Evolutionary conservation across 805 yeast genomes (phyloP).

Genomic region (Yarrowia deformans): DNA sequence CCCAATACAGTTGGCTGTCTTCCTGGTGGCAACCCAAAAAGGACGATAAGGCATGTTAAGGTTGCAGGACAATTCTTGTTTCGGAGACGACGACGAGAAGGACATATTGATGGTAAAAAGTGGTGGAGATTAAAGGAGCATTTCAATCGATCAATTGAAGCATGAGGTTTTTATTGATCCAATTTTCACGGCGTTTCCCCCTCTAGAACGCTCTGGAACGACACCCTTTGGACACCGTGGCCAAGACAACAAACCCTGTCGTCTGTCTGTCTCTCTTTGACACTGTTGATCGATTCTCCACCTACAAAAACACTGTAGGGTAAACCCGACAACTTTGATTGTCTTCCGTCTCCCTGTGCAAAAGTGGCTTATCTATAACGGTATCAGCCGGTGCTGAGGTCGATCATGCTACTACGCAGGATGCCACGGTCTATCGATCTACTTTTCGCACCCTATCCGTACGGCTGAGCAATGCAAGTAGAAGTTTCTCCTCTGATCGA

Average conservation of each 20-base stretch:
- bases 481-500: not conserved
- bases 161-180: too few relatives aligned
- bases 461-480: constrained; percentile 10
- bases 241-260: not conserved
- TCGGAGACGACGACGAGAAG: too few relatives aligned
- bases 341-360: not conserved
- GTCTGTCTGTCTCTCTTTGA: not conserved
- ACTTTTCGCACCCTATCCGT: not conserved
- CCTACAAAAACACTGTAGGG: not conserved
- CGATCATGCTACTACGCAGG: not conserved
- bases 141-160: too few relatives aligned
- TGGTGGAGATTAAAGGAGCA: too few relatives aligned
- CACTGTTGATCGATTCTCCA: not conserved
- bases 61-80: not conserved
- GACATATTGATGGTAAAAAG: too few relatives aligned
- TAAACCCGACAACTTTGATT: not conserved
- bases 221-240: not conserved
- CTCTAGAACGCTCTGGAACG: not conserved
- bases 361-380: constrained; percentile 3
- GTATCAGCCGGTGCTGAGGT: constrained; percentile 4
- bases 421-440: not conserved
- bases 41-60: constrained; percentile 14
- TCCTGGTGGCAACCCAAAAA: constrained; percentile 16
- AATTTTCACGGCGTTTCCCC: too few relatives aligned
- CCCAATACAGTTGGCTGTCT: constrained; percentile 16